Base-by-base conservation (phyloP, 1,284 basidiomycete species). In the Chalciporus sp. region DNA sequence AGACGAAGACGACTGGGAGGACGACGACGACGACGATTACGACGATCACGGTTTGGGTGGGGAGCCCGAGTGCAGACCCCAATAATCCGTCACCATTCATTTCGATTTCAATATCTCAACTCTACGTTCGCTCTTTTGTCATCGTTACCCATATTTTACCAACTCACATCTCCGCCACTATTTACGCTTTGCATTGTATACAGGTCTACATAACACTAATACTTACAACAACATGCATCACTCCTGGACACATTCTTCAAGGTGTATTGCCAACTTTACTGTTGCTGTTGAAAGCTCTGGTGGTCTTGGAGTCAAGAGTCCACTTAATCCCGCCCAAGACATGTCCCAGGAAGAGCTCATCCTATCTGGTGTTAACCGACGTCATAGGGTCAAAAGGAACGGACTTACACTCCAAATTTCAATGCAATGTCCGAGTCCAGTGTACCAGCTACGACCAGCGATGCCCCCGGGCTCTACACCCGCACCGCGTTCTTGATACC, bases 361-460 rank as follows among this genome's bases (percentile, higher is more conserved):
- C 74, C 73, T 81, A 58, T 20, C 17, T 29, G 47, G 14, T 45
- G 49, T 55, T 45, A 58, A 49, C n/a, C 10, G 3, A 27, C 40
- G 47, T 12, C 20, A 7, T n/a, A 14, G 3, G 5, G 17, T 19
- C 47, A 16, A 19, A 26, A 39, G 14, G 28, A 10, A 10, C 12
- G 16, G 26, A 67, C 75, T 52, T 47, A 77, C 80, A 65, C 71
- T 67, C 82, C 81, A 83, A 1, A 79, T 86, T 56, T 80, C 76
- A 57, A 78, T 79, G 46, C 78, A 69, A 62, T 90, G 88, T 7
- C 87, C 87, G 6, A 89, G 75, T 41, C 81, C 76, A 2, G 88
- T 88, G 68, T 85, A 89, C 74, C 83, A 89, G 53, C 83, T 84
- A 37, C 86, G 75, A 20, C 86, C 87, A 0, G 80, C 74, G 14